Conservation (phyloP, 2,329 filamentous ascomycete genomes). For the Pyricularia sp. region DNA sequence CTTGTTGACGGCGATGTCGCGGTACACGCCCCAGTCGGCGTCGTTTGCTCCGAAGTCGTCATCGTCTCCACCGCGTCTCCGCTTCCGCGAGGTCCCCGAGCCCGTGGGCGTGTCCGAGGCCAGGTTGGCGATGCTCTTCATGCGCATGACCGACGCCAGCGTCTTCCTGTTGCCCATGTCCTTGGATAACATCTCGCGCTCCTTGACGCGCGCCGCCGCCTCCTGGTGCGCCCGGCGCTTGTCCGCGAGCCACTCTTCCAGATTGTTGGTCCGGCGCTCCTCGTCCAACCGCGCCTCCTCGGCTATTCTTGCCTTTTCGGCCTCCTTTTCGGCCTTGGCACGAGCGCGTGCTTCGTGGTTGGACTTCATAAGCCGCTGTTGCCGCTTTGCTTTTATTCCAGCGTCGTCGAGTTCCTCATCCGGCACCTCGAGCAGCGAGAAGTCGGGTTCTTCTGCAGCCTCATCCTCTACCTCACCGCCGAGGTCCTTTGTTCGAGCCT, state of each 20-base stretch:
- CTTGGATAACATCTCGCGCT: constrained; percentile 84
- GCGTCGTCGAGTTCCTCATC: constrained; percentile 93
- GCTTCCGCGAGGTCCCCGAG: constrained; percentile 72
- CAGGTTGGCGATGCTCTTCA: constrained; percentile 96
- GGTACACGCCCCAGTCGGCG: constrained; percentile 96
- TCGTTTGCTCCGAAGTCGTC: constrained; percentile 96
- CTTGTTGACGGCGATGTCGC: constrained; percentile 67
- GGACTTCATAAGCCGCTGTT: constrained; percentile 86
- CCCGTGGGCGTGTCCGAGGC: constrained; percentile 73
- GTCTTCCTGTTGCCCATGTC: constrained; percentile 96
- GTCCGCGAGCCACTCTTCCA: constrained; percentile 80
- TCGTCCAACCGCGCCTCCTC: constrained; percentile 79
- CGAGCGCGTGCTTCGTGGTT: constrained; percentile 87
- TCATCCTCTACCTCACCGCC: constrained; percentile 75
- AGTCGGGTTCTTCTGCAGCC: constrained; percentile 69
- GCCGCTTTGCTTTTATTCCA: constrained; percentile 81
- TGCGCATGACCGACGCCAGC: constrained; percentile 88
- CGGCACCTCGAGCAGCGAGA: constrained; percentile 78
- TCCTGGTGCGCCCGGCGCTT: constrained; percentile 64
- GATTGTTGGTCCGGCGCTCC: constrained; percentile 73
- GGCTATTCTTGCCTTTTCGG: constrained; percentile 73
- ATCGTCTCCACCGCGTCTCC: constrained; percentile 79
- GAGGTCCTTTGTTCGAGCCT: constrained; percentile 86
- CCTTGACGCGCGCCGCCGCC: constrained; percentile 77
- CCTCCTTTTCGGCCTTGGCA: constrained; percentile 94